Evolutionary conservation across 148 eudicot species (phyloP), one percentile per base, ranked within the genome.

Genomic region (Rhododendron williamsianum): DNA sequence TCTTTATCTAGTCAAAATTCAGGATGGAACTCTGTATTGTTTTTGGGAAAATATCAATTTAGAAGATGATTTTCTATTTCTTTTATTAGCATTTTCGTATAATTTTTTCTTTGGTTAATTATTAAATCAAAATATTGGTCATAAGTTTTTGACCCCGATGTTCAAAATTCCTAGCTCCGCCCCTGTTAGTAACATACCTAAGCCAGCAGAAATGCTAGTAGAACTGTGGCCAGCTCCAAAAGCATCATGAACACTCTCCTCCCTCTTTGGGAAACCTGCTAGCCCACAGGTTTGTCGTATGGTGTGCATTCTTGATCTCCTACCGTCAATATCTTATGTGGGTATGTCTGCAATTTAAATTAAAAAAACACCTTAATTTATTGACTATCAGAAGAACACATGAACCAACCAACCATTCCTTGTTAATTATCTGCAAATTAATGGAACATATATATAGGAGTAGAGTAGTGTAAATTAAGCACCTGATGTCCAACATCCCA

Each of bases 401-500:
- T 67, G 36, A 35, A 35, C 1, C 15, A 25, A 67, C n/a, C 9
- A 18, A 9, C 2, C 36, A 41, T 49, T 45, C 82, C 45, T 46
- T 10, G 23, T 76, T 30, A 30, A 30, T 30, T 46, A 80, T 16
- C 19, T 52, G n/a, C 67, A 38, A 65, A 65, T 65, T 1, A 2
- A 60, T 4, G 6, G 6, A 6, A 18, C 65, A 1, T 21, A 58
- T 58, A 19, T 1, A 6, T 30, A 30, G 30, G 30, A 30, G 30
- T 30, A 30, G 30, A 23, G 60, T 1, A 60, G 16, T 43, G 43
- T 10, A 71, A 71, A 54, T 54, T 25, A 25, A 56, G 87, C 21
- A 94, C 98, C 98, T 93, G 98, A 84, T 94, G 98, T 49, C 98
- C 98, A 38, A 94, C 98, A 79, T 94, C 98, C 98, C 98, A 94